Percentiles rank a stretch among this genome's conserved stretches.
phyloP scores from a whole-genome alignment of 257 asterid genomes.

The Coffea eugenioides region DNA sequence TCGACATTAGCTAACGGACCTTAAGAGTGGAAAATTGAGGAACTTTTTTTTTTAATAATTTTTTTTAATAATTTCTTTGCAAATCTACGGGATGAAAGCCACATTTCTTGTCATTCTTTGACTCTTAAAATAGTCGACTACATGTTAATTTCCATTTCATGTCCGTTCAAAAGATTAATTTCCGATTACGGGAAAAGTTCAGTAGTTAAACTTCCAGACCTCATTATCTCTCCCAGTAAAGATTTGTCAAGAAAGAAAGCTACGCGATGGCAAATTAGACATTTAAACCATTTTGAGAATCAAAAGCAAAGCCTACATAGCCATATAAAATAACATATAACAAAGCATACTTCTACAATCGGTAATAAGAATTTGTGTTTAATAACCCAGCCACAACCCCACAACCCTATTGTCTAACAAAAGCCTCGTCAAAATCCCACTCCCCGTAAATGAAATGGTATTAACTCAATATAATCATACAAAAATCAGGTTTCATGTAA shows the following conservation, averaged over 20 bases:
- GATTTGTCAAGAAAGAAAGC: background rate
- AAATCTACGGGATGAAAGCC: background rate
- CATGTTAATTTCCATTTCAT: background rate
- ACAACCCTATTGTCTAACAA: background rate
- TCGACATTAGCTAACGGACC: background rate
- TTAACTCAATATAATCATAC: slow-evolving; percentile 1
- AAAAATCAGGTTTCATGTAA: slow-evolving; percentile 10
- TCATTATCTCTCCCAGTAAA: background rate
- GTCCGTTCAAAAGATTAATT: background rate
- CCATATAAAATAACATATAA: background rate
- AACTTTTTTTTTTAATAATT: too few relatives aligned
- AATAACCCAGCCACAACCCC: background rate
- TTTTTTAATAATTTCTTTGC: background rate
- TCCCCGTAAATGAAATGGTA: background rate
- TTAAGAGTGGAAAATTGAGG: background rate
- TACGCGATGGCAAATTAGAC: background rate
- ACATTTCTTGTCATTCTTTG: background rate
- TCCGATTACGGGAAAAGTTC: background rate
- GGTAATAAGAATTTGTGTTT: background rate
- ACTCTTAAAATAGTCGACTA: background rate
- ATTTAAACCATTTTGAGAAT: background rate
- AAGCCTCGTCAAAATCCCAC: background rate
- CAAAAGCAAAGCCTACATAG: background rate
- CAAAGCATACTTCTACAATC: background rate
- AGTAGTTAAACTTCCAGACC: background rate